Percentiles rank a stretch among this genome's conserved stretches.
Conservation (phyloP, 2,329 filamentous ascomycete species). For the Ascomycota sp. region DNA sequence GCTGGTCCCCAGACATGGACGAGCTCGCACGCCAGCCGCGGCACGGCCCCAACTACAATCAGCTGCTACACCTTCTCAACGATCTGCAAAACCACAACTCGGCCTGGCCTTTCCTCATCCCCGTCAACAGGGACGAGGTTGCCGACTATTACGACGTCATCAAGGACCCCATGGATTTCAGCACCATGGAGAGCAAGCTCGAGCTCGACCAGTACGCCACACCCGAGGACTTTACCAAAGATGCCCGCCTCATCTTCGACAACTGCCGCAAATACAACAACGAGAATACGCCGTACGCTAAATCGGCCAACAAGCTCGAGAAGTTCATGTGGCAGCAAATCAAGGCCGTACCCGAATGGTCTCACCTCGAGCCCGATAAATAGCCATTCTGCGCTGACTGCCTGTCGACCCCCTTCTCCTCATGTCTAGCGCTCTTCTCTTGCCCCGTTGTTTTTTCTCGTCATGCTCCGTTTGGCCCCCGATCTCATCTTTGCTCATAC, state of each 20-base stretch:
- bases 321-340: slow-evolving; percentile 94
- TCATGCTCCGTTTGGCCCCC: no score
- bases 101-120: slow-evolving; percentile 85
- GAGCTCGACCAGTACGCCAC: slow-evolving; percentile 82
- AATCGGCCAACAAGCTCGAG: slow-evolving; percentile 80
- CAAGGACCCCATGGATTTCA: slow-evolving; percentile 90
- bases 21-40: slow-evolving; percentile 85
- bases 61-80: slow-evolving; percentile 79
- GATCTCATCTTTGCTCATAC: no score
- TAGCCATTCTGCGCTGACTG: slow-evolving; percentile 8
- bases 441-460: no score
- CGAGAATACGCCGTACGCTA: slow-evolving; percentile 84
- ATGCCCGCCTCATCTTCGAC: slow-evolving; percentile 75
- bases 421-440: no score
- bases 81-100: slow-evolving; percentile 86
- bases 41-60: slow-evolving; percentile 90
- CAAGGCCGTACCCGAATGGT: slow-evolving; percentile 85
- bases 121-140: slow-evolving; percentile 89
- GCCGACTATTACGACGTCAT: slow-evolving; percentile 99
- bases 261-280: slow-evolving; percentile 96
- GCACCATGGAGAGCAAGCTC: slow-evolving; percentile 88
- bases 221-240: slow-evolving; percentile 80
- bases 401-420: slow-evolving; percentile 1
- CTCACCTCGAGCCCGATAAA: slow-evolving; percentile 33
- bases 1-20: slow-evolving; percentile 97